phyloP scores from a whole-genome alignment of 2,329 filamentous ascomycete species.

The Aspergillus quadricinctus region DNA sequence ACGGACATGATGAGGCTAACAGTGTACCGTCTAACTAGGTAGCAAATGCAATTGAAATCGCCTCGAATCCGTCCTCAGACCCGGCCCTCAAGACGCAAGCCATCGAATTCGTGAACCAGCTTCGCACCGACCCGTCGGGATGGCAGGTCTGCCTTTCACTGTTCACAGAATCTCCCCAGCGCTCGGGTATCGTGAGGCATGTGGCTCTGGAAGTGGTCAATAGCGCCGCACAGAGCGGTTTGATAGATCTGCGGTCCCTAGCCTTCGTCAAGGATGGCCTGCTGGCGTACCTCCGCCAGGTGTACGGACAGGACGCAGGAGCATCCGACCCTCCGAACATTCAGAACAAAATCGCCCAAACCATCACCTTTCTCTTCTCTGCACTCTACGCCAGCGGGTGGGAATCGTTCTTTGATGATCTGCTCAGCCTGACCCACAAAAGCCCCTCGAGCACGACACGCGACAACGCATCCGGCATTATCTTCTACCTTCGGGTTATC shows the following conservation, averaged over 20 bases:
- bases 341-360: conserved; percentile 97
- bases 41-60: conserved; percentile 92
- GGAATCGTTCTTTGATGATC: conserved; percentile 87
- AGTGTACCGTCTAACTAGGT: conserved; percentile 53
- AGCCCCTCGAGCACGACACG: conserved; percentile 52
- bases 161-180: conserved; percentile 72
- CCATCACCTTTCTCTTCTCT: conserved; percentile 88
- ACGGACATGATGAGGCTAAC: conserved; percentile 12
- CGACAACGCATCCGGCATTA: conserved; percentile 70
- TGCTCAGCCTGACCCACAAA: conserved; percentile 67
- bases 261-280: conserved; percentile 74
- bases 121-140: conserved; percentile 75
- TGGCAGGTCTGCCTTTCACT: conserved; percentile 87
- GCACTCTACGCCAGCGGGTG: conserved; percentile 80
- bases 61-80: conserved; percentile 76
- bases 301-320: conserved; percentile 60
- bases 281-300: conserved; percentile 72
- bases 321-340: conserved; percentile 68
- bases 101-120: conserved; percentile 57
- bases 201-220: conserved; percentile 91
- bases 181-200: conserved; percentile 80
- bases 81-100: conserved; percentile 74
- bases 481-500: conserved; percentile 84
- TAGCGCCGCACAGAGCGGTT: conserved; percentile 76
- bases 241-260: conserved; percentile 69